phyloP scores from a whole-genome alignment of 768 basidiomycete genomes.

The Coprinopsis marcescibilis region DNA sequence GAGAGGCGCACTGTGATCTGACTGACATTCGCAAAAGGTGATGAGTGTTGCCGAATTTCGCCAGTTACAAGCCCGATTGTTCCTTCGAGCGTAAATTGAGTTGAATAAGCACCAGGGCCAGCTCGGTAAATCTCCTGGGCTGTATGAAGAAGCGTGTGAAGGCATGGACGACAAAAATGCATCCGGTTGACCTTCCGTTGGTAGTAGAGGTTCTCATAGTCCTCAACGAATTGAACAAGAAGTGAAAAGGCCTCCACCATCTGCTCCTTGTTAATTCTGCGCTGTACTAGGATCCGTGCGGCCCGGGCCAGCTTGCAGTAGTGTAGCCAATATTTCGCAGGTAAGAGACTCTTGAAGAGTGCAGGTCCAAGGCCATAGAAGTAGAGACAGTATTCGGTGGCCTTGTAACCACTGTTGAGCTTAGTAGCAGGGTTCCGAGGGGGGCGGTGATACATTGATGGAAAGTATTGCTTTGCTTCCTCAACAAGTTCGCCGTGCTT shows the following conservation, averaged over 20 bases:
- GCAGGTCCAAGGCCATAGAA: conserved; percentile 26
- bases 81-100: conserved; percentile 29
- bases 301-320: conserved; percentile 26
- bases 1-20: conserved; percentile 12
- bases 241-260: conserved; percentile 18
- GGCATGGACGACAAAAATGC: conserved; percentile 29
- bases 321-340: conserved; percentile 20
- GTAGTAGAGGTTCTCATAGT: conserved; percentile 32
- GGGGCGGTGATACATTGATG: conserved; percentile 34
- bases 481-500: conserved; percentile 17
- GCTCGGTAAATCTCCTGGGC: conserved; percentile 21
- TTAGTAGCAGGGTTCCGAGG: conserved; percentile 38
- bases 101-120: conserved; percentile 19
- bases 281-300: conserved; percentile 18
- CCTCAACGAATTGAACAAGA: conserved; percentile 21
- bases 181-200: conserved; percentile 19
- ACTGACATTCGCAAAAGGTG: conserved; percentile 23
- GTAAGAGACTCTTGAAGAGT: conserved; percentile 21
- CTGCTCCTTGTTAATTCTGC: conserved; percentile 14
- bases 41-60: conserved; percentile 21
- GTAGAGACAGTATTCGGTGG: conserved; percentile 26
- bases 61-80: conserved; percentile 24
- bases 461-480: conserved; percentile 27
- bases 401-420: conserved; percentile 30
- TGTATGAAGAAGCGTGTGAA: conserved; percentile 30